Conservation (phyloP, 257 asterid species). For the Haberlea rhodopensis region DNA sequence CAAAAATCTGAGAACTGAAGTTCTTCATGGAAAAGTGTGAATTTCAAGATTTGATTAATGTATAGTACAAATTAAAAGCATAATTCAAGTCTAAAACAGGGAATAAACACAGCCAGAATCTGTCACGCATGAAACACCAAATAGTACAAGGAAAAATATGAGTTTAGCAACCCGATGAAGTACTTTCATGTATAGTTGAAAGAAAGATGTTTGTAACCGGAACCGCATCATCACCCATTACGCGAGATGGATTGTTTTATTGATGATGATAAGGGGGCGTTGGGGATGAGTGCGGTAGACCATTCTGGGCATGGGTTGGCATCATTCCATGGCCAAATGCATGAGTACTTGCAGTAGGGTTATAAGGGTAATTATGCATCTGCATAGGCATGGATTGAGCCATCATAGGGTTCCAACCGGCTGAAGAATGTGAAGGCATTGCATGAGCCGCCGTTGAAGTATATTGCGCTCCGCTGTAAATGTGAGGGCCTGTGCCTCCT, state of each 20-base stretch:
- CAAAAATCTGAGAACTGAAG: no score
- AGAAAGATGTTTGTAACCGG: neutral
- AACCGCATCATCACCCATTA: slow-evolving; percentile 7
- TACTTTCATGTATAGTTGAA: neutral
- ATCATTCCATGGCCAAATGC: slow-evolving; percentile 49
- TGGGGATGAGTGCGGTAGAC: slow-evolving; percentile 52
- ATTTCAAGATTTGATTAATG: no score
- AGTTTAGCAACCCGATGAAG: neutral
- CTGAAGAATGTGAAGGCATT: slow-evolving; percentile 49
- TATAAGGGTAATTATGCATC: slow-evolving; percentile 29
- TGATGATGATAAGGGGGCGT: slow-evolving; percentile 68
- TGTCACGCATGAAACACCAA: neutral
- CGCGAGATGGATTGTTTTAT: slow-evolving; percentile 31
- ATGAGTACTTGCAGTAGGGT: slow-evolving; percentile 44
- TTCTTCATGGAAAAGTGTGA: no score
- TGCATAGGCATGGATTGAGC: slow-evolving; percentile 25
- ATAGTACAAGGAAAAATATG: neutral
- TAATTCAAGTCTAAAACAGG: neutral
- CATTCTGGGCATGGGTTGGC: slow-evolving; percentile 53
- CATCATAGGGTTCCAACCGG: slow-evolving; percentile 61
- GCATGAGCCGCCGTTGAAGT: slow-evolving; percentile 45
- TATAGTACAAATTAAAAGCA: neutral
- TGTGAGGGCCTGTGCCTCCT: slow-evolving; percentile 53
- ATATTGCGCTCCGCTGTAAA: slow-evolving; percentile 55
- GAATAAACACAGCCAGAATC: neutral